These are phyloP conservation scores for Globisporangium sylvaticum DNA, from an alignment of 352 stramenopile genomes.

Conservation along the genomic window DNA sequence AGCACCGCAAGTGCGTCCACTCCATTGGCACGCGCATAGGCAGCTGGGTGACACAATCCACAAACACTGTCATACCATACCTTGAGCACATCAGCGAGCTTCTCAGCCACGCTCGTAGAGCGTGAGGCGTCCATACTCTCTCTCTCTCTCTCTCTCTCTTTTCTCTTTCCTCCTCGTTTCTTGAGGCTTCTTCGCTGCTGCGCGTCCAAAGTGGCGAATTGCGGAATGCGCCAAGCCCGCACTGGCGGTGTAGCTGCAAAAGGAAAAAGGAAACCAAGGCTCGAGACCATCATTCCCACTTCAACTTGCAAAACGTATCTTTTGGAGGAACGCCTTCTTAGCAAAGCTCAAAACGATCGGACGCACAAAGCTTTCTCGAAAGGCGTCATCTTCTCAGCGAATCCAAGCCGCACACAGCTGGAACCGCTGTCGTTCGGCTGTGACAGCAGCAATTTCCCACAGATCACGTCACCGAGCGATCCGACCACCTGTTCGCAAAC, in stretches of 20 bases:
- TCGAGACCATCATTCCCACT: constrained; percentile 11
- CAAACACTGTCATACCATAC: not conserved
- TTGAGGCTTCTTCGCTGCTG: not conserved
- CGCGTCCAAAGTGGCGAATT: not conserved
- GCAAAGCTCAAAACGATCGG: too few species aligned
- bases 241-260: not conserved
- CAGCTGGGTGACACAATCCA: not conserved
- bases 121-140: not conserved
- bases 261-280: not conserved
- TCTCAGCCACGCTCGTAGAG: not conserved
- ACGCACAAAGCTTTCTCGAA: too few species aligned
- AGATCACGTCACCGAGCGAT: constrained; percentile 1
- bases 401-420: not conserved
- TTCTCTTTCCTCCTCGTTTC: not conserved
- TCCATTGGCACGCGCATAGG: too few species aligned
- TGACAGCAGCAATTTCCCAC: not conserved
- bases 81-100: constrained; percentile 13
- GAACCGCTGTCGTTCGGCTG: not conserved
- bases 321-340: not conserved
- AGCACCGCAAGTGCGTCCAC: not conserved
- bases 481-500: not conserved
- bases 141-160: not conserved
- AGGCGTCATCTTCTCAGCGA: not conserved
- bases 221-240: constrained; percentile 5
- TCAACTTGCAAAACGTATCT: constrained; percentile 4